Percentiles rank a stretch among this genome's conserved stretches.
These are phyloP conservation scores for Cardamine chenopodiifolia DNA, from an alignment of 345 rosid genomes.

Conservation along the genomic window DNA sequence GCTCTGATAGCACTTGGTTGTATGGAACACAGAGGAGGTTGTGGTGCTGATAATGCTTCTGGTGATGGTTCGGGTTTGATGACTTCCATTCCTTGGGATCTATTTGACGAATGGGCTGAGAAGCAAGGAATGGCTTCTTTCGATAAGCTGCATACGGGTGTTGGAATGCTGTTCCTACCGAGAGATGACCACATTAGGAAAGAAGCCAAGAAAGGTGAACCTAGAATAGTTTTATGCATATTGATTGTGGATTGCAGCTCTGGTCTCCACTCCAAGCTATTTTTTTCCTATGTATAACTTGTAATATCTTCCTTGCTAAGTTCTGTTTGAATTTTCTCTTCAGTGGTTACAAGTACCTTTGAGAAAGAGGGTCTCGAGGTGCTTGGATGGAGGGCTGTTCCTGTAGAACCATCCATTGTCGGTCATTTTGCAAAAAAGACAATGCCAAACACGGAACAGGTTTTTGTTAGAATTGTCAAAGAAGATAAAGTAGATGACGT, in stretches of 20 bases:
- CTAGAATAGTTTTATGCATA: slow-evolving; percentile 18
- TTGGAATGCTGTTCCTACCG: slow-evolving; percentile 93
- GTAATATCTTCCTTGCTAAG: slow-evolving; percentile 15
- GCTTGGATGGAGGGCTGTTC: slow-evolving; percentile 98
- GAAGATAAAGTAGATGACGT: slow-evolving; percentile 88
- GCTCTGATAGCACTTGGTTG: slow-evolving; percentile 92
- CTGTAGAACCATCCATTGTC: slow-evolving; percentile 78
- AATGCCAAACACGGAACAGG: slow-evolving; percentile 92
- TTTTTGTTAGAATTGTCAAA: slow-evolving; percentile 87
- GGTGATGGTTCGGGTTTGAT: slow-evolving; percentile 97
- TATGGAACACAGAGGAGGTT: slow-evolving; percentile 99
- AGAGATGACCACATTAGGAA: slow-evolving; percentile 57
- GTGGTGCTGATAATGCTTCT: slow-evolving; percentile 97
- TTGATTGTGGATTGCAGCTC: slow-evolving; percentile 18
- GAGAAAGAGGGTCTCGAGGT: slow-evolving; percentile 97
- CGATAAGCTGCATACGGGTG: slow-evolving; percentile 85
- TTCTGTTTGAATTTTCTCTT: slow-evolving; percentile 36
- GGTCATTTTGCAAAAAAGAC: slow-evolving; percentile 93
- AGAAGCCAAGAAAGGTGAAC: slow-evolving; percentile 82
- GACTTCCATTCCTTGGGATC: slow-evolving; percentile 98
- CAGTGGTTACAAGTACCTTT: slow-evolving; percentile 75
- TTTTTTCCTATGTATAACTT: not conserved
- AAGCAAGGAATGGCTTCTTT: slow-evolving; percentile 73
- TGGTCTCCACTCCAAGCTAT: slow-evolving; percentile 3
- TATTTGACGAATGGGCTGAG: slow-evolving; percentile 77